Evolutionary conservation across 371 early-diverging fungal species (phyloP).

Genomic region (Coemansia sp.): DNA sequence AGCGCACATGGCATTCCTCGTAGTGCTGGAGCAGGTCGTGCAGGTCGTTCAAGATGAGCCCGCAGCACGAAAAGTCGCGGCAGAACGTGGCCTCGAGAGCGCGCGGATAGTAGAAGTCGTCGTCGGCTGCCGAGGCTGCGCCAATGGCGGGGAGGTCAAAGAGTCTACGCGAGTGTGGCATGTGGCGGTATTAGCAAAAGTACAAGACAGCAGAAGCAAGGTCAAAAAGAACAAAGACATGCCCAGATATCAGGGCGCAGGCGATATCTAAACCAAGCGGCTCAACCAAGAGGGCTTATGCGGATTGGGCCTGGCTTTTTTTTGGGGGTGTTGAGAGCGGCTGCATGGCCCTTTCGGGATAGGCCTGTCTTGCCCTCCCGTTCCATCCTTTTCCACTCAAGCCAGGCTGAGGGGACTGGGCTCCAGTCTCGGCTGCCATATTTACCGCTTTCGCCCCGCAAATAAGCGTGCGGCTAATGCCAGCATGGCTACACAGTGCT

Average conservation of each 20-base stretch:
- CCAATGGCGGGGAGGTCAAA: slow-evolving; percentile 14
- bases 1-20: slow-evolving; percentile 86
- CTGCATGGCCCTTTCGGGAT: slow-evolving; percentile 10
- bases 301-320: slow-evolving; percentile 19
- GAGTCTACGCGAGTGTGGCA: slow-evolving; percentile 3
- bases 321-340: slow-evolving; percentile 17
- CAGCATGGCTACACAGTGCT: too few relatives aligned
- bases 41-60: slow-evolving; percentile 72
- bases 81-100: slow-evolving; percentile 84
- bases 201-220: not conserved
- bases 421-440: too few relatives aligned
- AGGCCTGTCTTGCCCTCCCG: slow-evolving; percentile 5
- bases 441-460: not conserved
- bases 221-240: slow-evolving; percentile 3
- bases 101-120: slow-evolving; percentile 72
- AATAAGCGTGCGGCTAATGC: not conserved
- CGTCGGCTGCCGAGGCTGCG: slow-evolving; percentile 28
- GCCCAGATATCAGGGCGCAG: slow-evolving; percentile 12
- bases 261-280: slow-evolving; percentile 13
- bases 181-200: slow-evolving; percentile 1
- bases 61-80: slow-evolving; percentile 90
- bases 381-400: not conserved
- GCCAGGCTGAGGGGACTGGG: not conserved
- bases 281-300: slow-evolving; percentile 2
- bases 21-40: slow-evolving; percentile 91